Conservation (phyloP, 371 early-diverging fungal genomes). For the Thermomucor indicae-seudaticae region DNA sequence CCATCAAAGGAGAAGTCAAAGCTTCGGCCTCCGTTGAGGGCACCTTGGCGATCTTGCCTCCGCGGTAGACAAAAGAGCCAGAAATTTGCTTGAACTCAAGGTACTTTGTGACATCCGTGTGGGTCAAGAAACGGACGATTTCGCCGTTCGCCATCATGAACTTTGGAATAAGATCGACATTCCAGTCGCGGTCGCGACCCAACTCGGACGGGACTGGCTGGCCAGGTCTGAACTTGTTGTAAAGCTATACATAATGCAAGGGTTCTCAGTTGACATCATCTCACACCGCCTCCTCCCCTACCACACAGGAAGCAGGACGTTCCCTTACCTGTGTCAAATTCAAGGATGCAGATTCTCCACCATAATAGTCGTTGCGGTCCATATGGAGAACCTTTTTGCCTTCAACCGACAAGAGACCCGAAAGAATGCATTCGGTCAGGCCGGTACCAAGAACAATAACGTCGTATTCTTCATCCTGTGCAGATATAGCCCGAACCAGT, state of each 20-base stretch:
- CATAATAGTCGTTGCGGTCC: slow-evolving; percentile 99
- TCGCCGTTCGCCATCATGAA: slow-evolving; percentile 98
- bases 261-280: neutral
- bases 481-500: too few relatives aligned
- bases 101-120: slow-evolving; percentile 97
- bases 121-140: slow-evolving; percentile 79
- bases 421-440: slow-evolving; percentile 98
- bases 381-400: slow-evolving; percentile 98
- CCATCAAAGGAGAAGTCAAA: slow-evolving; percentile 83
- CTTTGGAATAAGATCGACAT: slow-evolving; percentile 99
- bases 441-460: slow-evolving; percentile 99
- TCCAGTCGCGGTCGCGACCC: slow-evolving; percentile 94
- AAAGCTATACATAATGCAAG: slow-evolving; percentile 57
- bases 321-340: slow-evolving; percentile 84
- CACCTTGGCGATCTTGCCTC: slow-evolving; percentile 91
- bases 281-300: neutral
- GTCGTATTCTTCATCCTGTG: slow-evolving; percentile 93
- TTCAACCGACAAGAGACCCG: slow-evolving; percentile 95
- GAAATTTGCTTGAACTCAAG: slow-evolving; percentile 97
- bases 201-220: slow-evolving; percentile 59
- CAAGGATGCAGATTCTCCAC: slow-evolving; percentile 93
- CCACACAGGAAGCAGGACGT: neutral
- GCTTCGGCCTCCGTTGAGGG: slow-evolving; percentile 94
- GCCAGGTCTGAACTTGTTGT: slow-evolving; percentile 79
- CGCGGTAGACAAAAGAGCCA: slow-evolving; percentile 94